Evolutionary conservation across 208 protist genomes (phyloP).

Genomic region (Crithidia expoeki): DNA sequence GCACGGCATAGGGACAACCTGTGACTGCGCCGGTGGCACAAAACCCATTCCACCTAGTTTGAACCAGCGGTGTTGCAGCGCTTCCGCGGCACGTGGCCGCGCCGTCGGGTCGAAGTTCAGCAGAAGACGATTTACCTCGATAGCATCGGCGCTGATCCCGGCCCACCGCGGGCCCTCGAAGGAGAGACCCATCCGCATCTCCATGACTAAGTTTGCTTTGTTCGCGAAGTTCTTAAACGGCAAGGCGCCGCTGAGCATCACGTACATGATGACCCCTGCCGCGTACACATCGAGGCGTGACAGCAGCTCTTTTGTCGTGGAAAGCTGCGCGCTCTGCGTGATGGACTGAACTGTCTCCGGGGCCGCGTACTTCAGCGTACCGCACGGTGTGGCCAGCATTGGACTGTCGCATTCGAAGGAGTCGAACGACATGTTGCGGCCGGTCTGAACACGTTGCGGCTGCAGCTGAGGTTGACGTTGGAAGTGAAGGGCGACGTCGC

Average conservation of each 20-base stretch:
- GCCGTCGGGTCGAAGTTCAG: slow-evolving; percentile 55
- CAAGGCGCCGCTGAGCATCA: slow-evolving; percentile 79
- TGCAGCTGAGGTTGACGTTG: slow-evolving; percentile 6
- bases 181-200: slow-evolving; percentile 71
- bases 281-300: slow-evolving; percentile 80
- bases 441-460: slow-evolving; percentile 10
- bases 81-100: slow-evolving; percentile 59
- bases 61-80: slow-evolving; percentile 72
- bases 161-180: slow-evolving; percentile 71
- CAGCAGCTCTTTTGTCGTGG: slow-evolving; percentile 70
- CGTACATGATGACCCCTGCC: slow-evolving; percentile 79
- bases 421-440: slow-evolving; percentile 34
- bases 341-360: slow-evolving; percentile 83
- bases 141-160: slow-evolving; percentile 54
- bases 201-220: slow-evolving; percentile 57
- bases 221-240: slow-evolving; percentile 75
- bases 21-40: neutral
- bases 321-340: slow-evolving; percentile 53
- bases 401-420: slow-evolving; percentile 70
- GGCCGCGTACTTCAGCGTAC: slow-evolving; percentile 84
- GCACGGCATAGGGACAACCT: slow-evolving; percentile 8
- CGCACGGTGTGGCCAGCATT: slow-evolving; percentile 83
- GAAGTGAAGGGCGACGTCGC: slow-evolving; percentile 18
- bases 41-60: slow-evolving; percentile 12
- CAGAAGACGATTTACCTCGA: slow-evolving; percentile 52